Evolutionary conservation across 2,329 filamentous ascomycete genomes (phyloP).

Genomic region (Septoria linicola): DNA sequence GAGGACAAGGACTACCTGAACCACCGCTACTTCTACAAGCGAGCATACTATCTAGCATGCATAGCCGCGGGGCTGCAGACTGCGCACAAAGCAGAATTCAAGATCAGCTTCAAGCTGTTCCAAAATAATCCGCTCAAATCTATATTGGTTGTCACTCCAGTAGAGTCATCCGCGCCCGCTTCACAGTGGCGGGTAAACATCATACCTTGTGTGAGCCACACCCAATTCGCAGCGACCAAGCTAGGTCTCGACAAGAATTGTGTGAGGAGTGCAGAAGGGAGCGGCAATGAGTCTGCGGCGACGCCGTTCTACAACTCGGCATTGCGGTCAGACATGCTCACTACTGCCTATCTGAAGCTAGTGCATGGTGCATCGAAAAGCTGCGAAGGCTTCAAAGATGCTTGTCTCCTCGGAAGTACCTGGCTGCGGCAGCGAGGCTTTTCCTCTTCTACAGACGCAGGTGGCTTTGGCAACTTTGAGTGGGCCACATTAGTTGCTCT

Average conservation of each 20-base stretch:
- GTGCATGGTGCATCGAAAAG: conserved; percentile 68
- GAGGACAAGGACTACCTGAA: conserved; percentile 95
- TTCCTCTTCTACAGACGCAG: conserved; percentile 63
- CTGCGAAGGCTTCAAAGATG: conserved; percentile 74
- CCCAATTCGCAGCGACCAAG: conserved; percentile 69
- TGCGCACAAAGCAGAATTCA: conserved; percentile 60
- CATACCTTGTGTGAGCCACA: conserved; percentile 69
- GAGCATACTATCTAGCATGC: conserved; percentile 86
- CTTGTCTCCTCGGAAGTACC: conserved; percentile 78
- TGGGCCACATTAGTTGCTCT: conserved; percentile 80
- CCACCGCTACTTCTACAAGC: conserved; percentile 90
- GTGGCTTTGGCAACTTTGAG: conserved; percentile 92
- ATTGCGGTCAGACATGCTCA: conserved; percentile 72
- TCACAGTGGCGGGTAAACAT: conserved; percentile 66
- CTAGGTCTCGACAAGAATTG: conserved; percentile 69
- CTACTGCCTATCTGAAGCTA: conserved; percentile 71
- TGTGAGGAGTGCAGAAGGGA: conserved; percentile 53
- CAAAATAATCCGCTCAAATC: conserved; percentile 60
- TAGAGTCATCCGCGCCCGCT: conserved; percentile 23
- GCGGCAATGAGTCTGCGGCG: conserved; percentile 47
- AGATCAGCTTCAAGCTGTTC: conserved; percentile 32
- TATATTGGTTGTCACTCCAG: conserved; percentile 53
- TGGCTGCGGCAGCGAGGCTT: conserved; percentile 92
- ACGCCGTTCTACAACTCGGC: conserved; percentile 90
- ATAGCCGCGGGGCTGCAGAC: conserved; percentile 69